These are phyloP conservation scores for Pseudovirgaria hyperparasitica DNA, from an alignment of 2,329 filamentous ascomycete species.

Conservation along the genomic window DNA sequence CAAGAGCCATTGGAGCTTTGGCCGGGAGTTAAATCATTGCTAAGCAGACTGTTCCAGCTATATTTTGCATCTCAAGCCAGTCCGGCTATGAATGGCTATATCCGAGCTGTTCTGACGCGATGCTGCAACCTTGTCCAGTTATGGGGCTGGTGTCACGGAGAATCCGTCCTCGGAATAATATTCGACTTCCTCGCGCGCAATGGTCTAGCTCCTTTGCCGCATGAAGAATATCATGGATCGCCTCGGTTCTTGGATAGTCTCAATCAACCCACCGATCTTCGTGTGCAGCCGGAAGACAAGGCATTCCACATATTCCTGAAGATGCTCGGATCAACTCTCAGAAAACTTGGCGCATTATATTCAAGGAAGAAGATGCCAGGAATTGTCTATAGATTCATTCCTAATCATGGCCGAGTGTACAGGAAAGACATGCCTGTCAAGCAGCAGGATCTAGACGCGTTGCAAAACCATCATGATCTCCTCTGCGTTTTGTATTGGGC, in stretches of 20 bases:
- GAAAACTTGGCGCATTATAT: constrained; percentile 32
- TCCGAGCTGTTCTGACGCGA: constrained; percentile 37
- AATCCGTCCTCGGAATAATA: constrained; percentile 37
- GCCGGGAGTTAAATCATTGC: constrained; percentile 32
- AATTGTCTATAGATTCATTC: constrained; percentile 44
- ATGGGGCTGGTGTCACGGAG: constrained; percentile 47
- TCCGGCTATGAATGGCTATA: constrained; percentile 41
- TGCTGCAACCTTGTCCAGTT: constrained; percentile 39
- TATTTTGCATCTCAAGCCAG: constrained; percentile 31
- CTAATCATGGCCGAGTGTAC: constrained; percentile 48
- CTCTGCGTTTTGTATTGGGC: constrained; percentile 47
- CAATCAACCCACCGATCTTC: constrained; percentile 28
- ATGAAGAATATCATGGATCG: constrained; percentile 40
- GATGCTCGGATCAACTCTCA: constrained; percentile 38
- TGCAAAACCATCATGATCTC: constrained; percentile 50
- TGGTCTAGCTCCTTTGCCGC: constrained; percentile 36
- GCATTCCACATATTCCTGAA: constrained; percentile 50
- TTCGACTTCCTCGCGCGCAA: constrained; percentile 49
- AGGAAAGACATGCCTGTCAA: constrained; percentile 43
- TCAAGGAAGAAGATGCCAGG: constrained; percentile 42
- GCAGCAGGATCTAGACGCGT: constrained; percentile 41
- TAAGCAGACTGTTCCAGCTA: constrained; percentile 34
- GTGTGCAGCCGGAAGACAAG: constrained; percentile 34
- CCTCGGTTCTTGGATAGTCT: constrained; percentile 41
- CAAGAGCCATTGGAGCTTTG: constrained; percentile 34